Evolutionary conservation across 2,329 filamentous ascomycete species (phyloP).

Genomic region (Fusarium oligoseptatum): DNA sequence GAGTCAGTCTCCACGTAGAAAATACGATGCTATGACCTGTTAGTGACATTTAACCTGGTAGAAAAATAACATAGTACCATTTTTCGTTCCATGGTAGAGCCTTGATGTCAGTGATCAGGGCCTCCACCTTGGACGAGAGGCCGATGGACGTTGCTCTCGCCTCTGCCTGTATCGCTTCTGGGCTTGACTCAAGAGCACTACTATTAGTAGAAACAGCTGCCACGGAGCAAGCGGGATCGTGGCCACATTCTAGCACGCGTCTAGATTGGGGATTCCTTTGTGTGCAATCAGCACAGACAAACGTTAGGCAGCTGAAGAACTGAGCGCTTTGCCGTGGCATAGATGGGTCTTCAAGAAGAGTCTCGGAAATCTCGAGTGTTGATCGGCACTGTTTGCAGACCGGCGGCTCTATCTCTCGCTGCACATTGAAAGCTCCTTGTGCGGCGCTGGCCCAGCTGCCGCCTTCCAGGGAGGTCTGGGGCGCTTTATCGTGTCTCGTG

Average conservation of each 20-base stretch:
- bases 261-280: background rate
- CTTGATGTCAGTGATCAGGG: slow-evolving; percentile 51
- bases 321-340: background rate
- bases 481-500: slow-evolving; percentile 43
- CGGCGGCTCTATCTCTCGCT: slow-evolving; percentile 44
- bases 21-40: slow-evolving; percentile 66
- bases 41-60: too few species aligned
- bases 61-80: slow-evolving; percentile 52
- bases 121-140: slow-evolving; percentile 52
- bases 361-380: slow-evolving; percentile 39
- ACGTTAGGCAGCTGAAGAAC: slow-evolving; percentile 52
- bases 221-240: slow-evolving; percentile 40
- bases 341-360: slow-evolving; percentile 32
- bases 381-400: slow-evolving; percentile 49
- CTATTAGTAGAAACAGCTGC: slow-evolving; percentile 44
- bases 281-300: slow-evolving; percentile 50
- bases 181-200: slow-evolving; percentile 39
- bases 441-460: slow-evolving; percentile 43
- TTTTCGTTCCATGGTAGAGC: slow-evolving; percentile 47
- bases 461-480: background rate
- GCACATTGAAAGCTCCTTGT: slow-evolving; percentile 52
- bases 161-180: background rate
- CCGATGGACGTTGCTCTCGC: background rate
- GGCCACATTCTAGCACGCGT: slow-evolving; percentile 45
- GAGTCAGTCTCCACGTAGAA: slow-evolving; percentile 63